Conservation (phyloP, 106 monocot species). For the Platanthera zijinensis region DNA sequence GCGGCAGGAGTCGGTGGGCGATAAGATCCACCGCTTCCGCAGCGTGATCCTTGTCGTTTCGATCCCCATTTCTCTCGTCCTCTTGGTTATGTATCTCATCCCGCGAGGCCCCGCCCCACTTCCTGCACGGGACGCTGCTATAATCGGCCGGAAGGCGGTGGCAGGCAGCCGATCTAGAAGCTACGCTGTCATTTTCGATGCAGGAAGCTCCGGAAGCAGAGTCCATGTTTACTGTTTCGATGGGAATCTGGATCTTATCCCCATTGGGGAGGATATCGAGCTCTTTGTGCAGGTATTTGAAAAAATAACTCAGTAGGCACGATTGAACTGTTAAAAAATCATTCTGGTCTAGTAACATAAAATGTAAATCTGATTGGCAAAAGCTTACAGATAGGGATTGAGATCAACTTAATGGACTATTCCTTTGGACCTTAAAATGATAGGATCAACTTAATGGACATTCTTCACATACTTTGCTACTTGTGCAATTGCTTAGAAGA, state of each 20-base stretch:
- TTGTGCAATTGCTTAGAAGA: not conserved
- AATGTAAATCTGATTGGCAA: too few species aligned
- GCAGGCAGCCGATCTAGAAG: conserved; percentile 29
- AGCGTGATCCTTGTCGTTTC: conserved; percentile 47
- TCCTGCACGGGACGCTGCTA: not conserved
- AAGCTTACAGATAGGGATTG: not conserved
- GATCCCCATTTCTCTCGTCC: conserved; percentile 47
- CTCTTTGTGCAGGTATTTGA: conserved; percentile 55
- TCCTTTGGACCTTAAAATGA: not conserved
- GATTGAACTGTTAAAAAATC: not conserved
- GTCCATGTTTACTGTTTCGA: conserved; percentile 85
- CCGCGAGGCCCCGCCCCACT: conserved; percentile 29
- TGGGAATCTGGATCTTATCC: conserved; percentile 51
- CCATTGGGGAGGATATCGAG: conserved; percentile 67
- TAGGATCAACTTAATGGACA: not conserved
- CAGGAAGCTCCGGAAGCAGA: conserved; percentile 85
- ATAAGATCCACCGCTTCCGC: conserved; percentile 56
- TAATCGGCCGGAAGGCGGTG: conserved; percentile 25
- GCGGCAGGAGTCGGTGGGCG: conserved; percentile 33
- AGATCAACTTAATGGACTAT: not conserved
- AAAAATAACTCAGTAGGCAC: not conserved
- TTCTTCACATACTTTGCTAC: not conserved
- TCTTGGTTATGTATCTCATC: conserved; percentile 62
- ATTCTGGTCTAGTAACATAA: too few species aligned
- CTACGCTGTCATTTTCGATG: conserved; percentile 85